These are phyloP conservation scores for Carpinus fangiana DNA, from an alignment of 306 rosid genomes.

Conservation along the genomic window DNA sequence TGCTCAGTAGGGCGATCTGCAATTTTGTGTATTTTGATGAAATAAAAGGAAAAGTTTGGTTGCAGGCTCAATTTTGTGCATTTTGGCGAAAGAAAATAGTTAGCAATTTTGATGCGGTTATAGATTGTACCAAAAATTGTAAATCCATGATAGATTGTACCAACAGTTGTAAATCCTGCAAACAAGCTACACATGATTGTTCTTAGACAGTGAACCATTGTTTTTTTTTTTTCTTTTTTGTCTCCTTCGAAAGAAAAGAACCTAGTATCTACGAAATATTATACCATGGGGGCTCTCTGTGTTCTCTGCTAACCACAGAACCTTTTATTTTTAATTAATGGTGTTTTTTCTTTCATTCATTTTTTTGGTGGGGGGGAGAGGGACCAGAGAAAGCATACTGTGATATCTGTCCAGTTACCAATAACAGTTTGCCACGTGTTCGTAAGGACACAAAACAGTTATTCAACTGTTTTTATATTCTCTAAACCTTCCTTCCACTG, in stretches of 20 bases:
- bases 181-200: no score
- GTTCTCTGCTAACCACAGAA: background rate
- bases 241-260: background rate
- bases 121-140: no score
- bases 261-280: slow-evolving; percentile 1
- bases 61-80: no score
- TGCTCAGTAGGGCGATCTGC: no score
- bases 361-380: background rate
- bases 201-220: no score
- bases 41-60: no score
- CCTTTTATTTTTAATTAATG: background rate
- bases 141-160: no score
- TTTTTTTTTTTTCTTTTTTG: background rate
- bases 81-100: no score
- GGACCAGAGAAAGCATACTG: slow-evolving; percentile 17
- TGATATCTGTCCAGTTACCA: slow-evolving; percentile 1
- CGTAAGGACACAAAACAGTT: slow-evolving; percentile 23
- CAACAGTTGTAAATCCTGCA: no score
- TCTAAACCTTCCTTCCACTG: background rate
- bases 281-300: background rate
- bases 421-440: slow-evolving; percentile 29
- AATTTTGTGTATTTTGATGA: no score
- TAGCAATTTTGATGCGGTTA: no score
- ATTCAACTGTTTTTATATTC: slow-evolving; percentile 12
- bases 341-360: no score